phyloP scores from a whole-genome alignment of 169 alveolate genomes.

The Cryptosporidium xiaoi region DNA sequence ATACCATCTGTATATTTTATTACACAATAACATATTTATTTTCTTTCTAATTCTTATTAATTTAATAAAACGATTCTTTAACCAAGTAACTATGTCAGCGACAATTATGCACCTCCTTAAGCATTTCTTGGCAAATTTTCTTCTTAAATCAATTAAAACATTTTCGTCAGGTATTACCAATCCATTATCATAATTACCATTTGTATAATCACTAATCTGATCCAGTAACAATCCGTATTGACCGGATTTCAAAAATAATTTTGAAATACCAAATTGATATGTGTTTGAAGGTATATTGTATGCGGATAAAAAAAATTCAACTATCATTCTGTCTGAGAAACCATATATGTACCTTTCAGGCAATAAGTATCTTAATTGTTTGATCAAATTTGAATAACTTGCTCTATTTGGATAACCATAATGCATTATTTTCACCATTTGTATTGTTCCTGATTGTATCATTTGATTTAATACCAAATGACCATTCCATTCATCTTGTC shows the following conservation, averaged over 20 bases:
- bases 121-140: constrained; percentile 31
- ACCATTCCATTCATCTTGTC: constrained; percentile 59
- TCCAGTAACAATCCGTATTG: constrained; percentile 66
- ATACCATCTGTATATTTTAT: constrained; percentile 54
- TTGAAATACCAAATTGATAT: constrained; percentile 71
- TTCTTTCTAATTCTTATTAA: constrained; percentile 41
- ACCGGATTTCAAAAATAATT: constrained; percentile 65
- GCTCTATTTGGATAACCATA: constrained; percentile 77
- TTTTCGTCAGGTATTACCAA: constrained; percentile 25
- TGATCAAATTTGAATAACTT: constrained; percentile 43
- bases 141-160: constrained; percentile 15
- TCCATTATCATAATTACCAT: constrained; percentile 37
- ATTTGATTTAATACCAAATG: constrained; percentile 70
- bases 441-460: constrained; percentile 77
- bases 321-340: constrained; percentile 62
- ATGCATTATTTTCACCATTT: constrained; percentile 77
- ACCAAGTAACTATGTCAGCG: constrained; percentile 46
- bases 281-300: constrained; percentile 49
- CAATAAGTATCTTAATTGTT: constrained; percentile 42
- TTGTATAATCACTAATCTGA: constrained; percentile 53
- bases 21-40: constrained; percentile 15
- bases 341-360: constrained; percentile 74
- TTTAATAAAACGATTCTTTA: constrained; percentile 41
- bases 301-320: constrained; percentile 61
- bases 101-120: constrained; percentile 51